A percentile compares a stretch with the other conserved stretches of the same genome.
phyloP scores from a whole-genome alignment of 306 rosid genomes.

The Canavalia ensiformis region DNA sequence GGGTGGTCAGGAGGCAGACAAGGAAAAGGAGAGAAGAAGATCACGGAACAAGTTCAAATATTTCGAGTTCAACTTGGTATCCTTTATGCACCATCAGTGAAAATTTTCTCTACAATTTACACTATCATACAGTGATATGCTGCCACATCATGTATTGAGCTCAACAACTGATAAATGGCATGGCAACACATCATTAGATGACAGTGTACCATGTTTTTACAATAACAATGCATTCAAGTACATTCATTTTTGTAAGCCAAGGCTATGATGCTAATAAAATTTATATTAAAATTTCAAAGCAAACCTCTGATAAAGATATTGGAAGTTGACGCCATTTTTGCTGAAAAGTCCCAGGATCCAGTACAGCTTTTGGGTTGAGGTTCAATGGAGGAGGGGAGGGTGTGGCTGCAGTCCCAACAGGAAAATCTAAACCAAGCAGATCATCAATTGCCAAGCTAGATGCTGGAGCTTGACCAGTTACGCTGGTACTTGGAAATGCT shows the following conservation, averaged over 20 bases:
- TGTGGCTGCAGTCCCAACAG: conserved; percentile 61
- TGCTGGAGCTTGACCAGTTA: conserved; percentile 59
- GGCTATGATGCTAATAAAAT: conserved; percentile 38
- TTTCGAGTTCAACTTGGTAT: conserved; percentile 15
- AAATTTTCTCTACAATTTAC: neutral
- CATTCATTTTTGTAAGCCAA: neutral
- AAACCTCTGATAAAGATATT: conserved; percentile 83
- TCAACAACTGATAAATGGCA: neutral
- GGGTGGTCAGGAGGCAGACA: neutral
- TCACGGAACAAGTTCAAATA: neutral
- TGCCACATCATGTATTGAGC: neutral
- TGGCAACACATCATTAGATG: neutral
- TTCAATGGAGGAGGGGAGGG: conserved; percentile 80
- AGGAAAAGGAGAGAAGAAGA: neutral
- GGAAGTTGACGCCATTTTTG: conserved; percentile 99
- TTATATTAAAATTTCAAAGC: conserved; percentile 42
- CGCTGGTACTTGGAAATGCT: conserved; percentile 55
- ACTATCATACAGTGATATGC: neutral
- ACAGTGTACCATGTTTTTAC: neutral
- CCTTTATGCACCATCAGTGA: neutral
- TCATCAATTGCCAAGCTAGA: conserved; percentile 84
- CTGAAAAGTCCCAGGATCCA: conserved; percentile 94
- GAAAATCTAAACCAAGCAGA: conserved; percentile 82
- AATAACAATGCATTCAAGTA: neutral
- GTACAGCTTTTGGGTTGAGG: conserved; percentile 83